Conservation (phyloP, 805 yeast species). For the Saccharomyces mikatae region DNA sequence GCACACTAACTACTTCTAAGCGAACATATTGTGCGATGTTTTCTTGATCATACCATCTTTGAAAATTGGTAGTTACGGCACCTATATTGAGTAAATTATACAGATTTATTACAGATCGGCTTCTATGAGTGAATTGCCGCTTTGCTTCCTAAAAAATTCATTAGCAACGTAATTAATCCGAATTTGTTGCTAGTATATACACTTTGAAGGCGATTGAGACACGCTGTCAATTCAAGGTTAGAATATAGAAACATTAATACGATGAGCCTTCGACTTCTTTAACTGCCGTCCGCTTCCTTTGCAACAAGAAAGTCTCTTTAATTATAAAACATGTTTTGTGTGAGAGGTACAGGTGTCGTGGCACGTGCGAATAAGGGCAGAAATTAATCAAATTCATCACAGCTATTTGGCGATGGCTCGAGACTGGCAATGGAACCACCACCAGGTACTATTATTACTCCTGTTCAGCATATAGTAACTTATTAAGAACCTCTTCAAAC, state of each 20-base stretch:
- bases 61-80: background rate
- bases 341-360: background rate
- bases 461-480: background rate
- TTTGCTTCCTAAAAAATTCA: too few relatives aligned
- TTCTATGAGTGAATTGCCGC: too few relatives aligned
- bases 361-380: background rate
- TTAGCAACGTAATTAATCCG: background rate
- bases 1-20: background rate
- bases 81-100: background rate
- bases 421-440: background rate
- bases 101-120: background rate
- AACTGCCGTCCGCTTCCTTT: background rate
- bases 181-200: too few relatives aligned
- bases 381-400: background rate
- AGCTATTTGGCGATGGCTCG: background rate
- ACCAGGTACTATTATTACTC: background rate
- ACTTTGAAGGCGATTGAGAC: background rate
- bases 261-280: background rate
- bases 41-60: background rate
- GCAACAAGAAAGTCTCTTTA: background rate
- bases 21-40: background rate
- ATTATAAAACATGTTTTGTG: background rate
- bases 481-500: background rate
- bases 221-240: background rate
- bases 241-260: background rate